These are phyloP conservation scores for Handroanthus guayacan DNA, from an alignment of 257 asterid species.

Conservation along the genomic window DNA sequence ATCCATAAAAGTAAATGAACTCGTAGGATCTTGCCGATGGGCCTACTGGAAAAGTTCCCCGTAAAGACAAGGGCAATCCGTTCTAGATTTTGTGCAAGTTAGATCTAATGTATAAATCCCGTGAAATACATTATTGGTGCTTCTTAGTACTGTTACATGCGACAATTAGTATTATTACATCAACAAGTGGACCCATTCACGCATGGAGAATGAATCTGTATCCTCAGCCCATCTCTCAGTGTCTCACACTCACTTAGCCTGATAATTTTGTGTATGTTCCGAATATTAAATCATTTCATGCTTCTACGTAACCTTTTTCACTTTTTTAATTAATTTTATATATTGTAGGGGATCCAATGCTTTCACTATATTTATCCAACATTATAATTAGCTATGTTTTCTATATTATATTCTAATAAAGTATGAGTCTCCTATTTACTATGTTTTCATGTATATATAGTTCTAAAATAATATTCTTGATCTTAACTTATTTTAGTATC, in stretches of 20 bases:
- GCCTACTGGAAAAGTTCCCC: slow-evolving; percentile 1
- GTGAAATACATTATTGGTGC: neutral
- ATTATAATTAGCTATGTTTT: too few relatives aligned
- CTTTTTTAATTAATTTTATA: neutral
- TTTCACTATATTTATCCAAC: neutral
- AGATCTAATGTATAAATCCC: slow-evolving; percentile 9
- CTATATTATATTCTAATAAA: too few relatives aligned
- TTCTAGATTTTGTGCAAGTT: slow-evolving; percentile 10
- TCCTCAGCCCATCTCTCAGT: slow-evolving; percentile 32
- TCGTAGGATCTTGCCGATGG: neutral
- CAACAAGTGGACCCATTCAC: slow-evolving; percentile 28
- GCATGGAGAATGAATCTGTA: slow-evolving; percentile 30
- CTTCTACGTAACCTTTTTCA: neutral
- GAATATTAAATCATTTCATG: neutral
- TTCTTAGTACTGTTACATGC: neutral
- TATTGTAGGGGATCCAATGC: slow-evolving; percentile 16
- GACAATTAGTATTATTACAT: neutral
- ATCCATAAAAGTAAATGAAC: too few relatives aligned
- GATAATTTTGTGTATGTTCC: slow-evolving; percentile 14
- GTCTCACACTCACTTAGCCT: slow-evolving; percentile 32
- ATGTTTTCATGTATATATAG: too few relatives aligned
- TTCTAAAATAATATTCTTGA: too few relatives aligned
- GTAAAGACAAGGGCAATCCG: slow-evolving; percentile 1
- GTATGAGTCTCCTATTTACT: too few relatives aligned
- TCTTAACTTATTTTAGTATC: too few relatives aligned